A percentile compares a stretch with the other conserved stretches of the same genome.
These are phyloP conservation scores for Triticum dicoccoides DNA, from an alignment of 176 grass and related monocot genomes.

Conservation along the genomic window DNA sequence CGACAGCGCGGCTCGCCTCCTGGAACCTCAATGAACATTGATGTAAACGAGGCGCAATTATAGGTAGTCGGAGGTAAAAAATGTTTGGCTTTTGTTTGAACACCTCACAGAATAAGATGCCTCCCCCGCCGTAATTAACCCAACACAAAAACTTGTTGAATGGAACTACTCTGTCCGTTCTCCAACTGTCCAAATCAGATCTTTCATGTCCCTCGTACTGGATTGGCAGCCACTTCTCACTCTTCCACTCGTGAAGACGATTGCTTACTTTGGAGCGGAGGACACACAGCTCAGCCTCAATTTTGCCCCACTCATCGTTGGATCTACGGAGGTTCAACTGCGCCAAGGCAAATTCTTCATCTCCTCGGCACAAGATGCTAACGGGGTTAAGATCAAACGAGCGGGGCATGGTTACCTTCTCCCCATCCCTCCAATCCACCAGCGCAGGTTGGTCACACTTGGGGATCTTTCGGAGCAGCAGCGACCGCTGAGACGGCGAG, in stretches of 20 bases:
- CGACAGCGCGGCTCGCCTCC: background rate
- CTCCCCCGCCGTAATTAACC: background rate
- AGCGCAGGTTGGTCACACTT: background rate
- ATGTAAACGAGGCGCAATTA: background rate
- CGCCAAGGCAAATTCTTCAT: background rate
- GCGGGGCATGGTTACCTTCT: background rate
- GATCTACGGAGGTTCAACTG: background rate
- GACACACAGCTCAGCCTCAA: background rate
- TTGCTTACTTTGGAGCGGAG: background rate
- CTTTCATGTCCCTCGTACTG: background rate
- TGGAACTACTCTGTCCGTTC: background rate
- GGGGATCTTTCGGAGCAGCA: background rate
- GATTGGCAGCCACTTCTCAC: background rate
- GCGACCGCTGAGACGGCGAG: background rate
- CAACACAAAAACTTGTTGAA: background rate
- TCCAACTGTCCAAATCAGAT: background rate
- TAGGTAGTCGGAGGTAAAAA: background rate
- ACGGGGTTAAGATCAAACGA: background rate
- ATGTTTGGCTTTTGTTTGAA: background rate
- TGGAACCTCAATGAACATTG: background rate
- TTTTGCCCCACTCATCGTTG: background rate
- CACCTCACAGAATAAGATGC: background rate
- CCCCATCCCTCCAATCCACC: background rate
- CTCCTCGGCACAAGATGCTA: background rate
- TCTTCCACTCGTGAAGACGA: background rate